phyloP scores from a whole-genome alignment of 331 rosid species.

The Pyrus hybrid region DNA sequence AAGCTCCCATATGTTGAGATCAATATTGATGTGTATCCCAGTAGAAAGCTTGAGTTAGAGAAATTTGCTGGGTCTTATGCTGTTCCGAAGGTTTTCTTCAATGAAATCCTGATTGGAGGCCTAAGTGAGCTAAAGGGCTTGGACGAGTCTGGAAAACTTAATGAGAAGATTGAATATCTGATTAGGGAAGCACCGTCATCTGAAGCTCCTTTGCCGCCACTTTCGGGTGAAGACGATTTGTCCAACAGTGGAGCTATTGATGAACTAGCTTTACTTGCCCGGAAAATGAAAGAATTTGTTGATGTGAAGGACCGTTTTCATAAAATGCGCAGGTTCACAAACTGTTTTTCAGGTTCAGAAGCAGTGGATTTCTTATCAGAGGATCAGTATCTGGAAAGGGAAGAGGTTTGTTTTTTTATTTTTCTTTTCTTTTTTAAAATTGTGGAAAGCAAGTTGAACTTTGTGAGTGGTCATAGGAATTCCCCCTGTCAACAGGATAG shows the following conservation, averaged over 20 bases:
- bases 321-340: conserved; percentile 72
- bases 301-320: conserved; percentile 58
- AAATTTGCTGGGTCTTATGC: conserved; percentile 59
- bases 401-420: conserved; percentile 49
- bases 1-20: conserved; percentile 69
- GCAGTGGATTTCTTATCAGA: conserved; percentile 85
- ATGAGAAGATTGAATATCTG: conserved; percentile 77
- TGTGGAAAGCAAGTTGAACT: background rate
- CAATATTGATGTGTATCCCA: conserved; percentile 67
- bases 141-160: conserved; percentile 61
- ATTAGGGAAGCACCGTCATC: conserved; percentile 54
- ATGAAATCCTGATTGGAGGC: conserved; percentile 72
- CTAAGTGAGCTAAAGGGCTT: conserved; percentile 50
- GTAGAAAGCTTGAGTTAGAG: conserved; percentile 70
- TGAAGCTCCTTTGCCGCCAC: conserved; percentile 72
- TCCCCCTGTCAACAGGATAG: background rate
- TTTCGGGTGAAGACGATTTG: conserved; percentile 82
- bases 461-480: background rate
- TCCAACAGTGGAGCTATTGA: conserved; percentile 54
- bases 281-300: conserved; percentile 76
- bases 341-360: conserved; percentile 69
- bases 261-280: conserved; percentile 65
- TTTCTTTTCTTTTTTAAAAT: conserved; percentile 7
- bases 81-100: conserved; percentile 79
- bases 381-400: conserved; percentile 91